A percentile compares a stretch with the other conserved stretches of the same genome.
Conservation (phyloP, 78 protist genomes). For the Planoprotostelium fungivorum region DNA sequence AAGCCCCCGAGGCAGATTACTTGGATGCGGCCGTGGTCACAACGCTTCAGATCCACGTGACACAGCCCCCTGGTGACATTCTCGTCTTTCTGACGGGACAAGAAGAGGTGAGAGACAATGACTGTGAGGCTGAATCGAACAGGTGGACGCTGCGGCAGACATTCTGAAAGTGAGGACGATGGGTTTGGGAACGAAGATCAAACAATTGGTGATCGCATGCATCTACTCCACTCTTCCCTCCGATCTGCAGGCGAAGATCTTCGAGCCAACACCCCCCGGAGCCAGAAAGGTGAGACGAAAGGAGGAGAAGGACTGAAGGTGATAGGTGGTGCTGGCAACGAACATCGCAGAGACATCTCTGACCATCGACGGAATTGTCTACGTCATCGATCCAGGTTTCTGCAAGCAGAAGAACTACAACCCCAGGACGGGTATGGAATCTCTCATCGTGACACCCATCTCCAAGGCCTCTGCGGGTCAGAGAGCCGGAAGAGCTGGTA, state of each 20-base stretch:
- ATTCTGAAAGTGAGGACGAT: conserved; percentile 63
- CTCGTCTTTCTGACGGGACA: conserved; percentile 98
- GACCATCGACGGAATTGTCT: conserved; percentile 96
- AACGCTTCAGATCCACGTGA: conserved; percentile 93
- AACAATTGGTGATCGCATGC: conserved; percentile 87
- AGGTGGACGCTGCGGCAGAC: conserved; percentile 71
- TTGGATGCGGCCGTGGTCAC: conserved; percentile 92
- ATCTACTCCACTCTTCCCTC: conserved; percentile 96
- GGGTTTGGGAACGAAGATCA: conserved; percentile 80
- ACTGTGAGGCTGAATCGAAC: too few relatives aligned
- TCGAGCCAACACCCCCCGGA: conserved; percentile 91
- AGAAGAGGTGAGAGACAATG: conserved; percentile 88
- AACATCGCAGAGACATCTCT: conserved; percentile 98
- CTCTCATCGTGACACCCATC: conserved; percentile 92
- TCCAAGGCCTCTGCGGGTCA: conserved; percentile 89
- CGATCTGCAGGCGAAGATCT: conserved; percentile 89
- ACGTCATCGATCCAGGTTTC: conserved; percentile 97
- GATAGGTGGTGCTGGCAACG: conserved; percentile 88
- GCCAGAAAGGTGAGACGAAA: conserved; percentile 85
- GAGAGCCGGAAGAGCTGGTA: conserved; percentile 96
- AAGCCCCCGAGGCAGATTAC: conserved; percentile 96
- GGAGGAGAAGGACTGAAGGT: neutral
- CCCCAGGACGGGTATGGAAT: conserved; percentile 94
- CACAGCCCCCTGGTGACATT: conserved; percentile 88
- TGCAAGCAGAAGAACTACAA: conserved; percentile 88